Evolutionary conservation across 1,284 basidiomycete species (phyloP), one percentile per base, ranked within the genome.

Genomic region (Apiotrichum veenhuisii): DNA sequence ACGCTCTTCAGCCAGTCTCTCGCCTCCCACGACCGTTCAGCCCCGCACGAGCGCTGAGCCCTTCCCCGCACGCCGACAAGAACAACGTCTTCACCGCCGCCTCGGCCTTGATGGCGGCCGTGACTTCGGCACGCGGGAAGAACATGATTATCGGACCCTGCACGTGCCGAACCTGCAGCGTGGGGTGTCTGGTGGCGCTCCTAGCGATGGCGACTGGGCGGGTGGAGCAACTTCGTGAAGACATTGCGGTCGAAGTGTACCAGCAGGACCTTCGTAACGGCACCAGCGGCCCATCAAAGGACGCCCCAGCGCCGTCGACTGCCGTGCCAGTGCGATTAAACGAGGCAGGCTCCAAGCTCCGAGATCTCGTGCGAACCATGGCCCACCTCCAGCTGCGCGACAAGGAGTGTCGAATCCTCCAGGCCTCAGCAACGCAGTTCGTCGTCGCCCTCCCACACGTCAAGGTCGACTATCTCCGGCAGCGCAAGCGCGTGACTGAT

Each of bases 71-170:
- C 12, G 7, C 44, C 17, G 22, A 20, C 18, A 20, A 17, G n/a
- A 25, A 48, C 22, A 23, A 30, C 22, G 25, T 48, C 5, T 48
- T 48, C 46, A 20, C 12, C 5, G 46, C 46, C 5, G 34, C 33
- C 27, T 48, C 46, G 7, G n/a, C 33, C 3, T 33, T 48, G 33
- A 48, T 48, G 46, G n/a, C 46, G 12, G 46, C 46, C 11, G 46
- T 48, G 5, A 36, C 46, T 5, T 18, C 46, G 14, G 46, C 12
- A 1, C 30, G 33, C 5, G 46, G 46, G 18, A 34, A 36, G 33
- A 48, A 48, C 33, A 34, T 48, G 20, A 48, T 48, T 20, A 48
- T 48, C 22, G 46, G 46, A 17, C 46, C 46, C 7, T 48, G 46
- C 15, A 48, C 46, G 3, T 48, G 46, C 20, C 46, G 33, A 3